Base-by-base conservation (phyloP, 257 asterid species). In the Voacanga thouarsii region DNA sequence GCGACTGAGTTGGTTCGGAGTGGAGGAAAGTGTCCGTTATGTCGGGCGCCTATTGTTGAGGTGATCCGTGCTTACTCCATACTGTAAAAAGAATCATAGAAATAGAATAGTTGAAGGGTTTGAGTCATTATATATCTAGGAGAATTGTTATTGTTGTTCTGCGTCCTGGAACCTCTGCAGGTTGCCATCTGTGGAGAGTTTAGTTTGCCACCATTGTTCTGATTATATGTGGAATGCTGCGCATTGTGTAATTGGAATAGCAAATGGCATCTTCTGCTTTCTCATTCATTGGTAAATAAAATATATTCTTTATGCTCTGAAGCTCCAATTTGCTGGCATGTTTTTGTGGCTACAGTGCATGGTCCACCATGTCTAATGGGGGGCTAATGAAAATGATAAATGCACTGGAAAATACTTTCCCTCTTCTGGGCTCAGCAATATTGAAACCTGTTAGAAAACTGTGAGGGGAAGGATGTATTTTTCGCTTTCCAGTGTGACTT, bases 1-100 rank as follows among this genome's bases (percentile, higher is more conserved):
- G 99, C 99, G 4, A 91, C 87, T 30, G 98, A 94, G 90, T 74
- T 94, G 89, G 90, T 91, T 50, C 83, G 91, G 44, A 90, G 96
- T 44, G 96, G 95, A 76, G 97, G 97, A 24, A 94, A 91, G 81
- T 94, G 99, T 78, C 99, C 99, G 0, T 80, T 91, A 85, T 94
- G 99, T 81, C 88, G 98, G 81, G 97, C 99, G 59, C 98, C 98
- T 19, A 92, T 92, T 53, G 89, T 94, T 9, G 97, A 94, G 92
- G 99, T 94, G 88, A 84, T 94, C 80, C 87, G 97, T 83, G 98
- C 99, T 79, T 94, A 94, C 92, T 89, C 97, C 67, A 88, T 92
- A 87, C 87, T 92, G 87, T 94, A 87, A 86, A 74, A 71, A 56
- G 80, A 79, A 75, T 18, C 84, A 78, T 83, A 77, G 67, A 82